Evolutionary conservation across 2,329 filamentous ascomycete genomes (phyloP), one percentile per base, ranked within the genome.

Genomic region (Rutstroemia sp.): DNA sequence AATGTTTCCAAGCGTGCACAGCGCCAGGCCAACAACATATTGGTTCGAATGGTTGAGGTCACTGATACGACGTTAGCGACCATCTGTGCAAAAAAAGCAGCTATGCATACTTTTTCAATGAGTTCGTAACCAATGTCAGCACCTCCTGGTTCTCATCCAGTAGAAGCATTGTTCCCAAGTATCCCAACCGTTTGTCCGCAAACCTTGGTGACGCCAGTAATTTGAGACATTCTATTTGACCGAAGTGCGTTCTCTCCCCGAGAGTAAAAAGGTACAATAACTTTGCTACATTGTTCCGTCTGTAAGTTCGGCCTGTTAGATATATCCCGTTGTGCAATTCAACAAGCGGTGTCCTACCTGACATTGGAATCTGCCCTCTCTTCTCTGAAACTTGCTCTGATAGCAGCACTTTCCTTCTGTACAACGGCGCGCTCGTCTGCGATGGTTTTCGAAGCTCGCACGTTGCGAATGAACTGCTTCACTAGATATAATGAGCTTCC

Each of bases 391-490:
- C 92, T 97, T 65, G 94, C 91, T 74, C 94, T 83, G 70, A 99
- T 99, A 48, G 92, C 89, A 58, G 94, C 94, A 75, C 94, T 99
- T 77, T 99, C 94, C 75, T 99, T 99, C 70, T 97, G 94, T 62
- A 99, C 95, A 56, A 99, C 94, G 52, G 94, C 92, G 70, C 94
- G 86, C 78, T 99, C 94, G 75, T 99, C 94, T 72, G 95, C 95
- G 71, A 99, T 96, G 38, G 94, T 99, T 78, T 99, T 99, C 59
- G 94, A 91, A 60, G 94, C 92, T 72, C 94, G 90, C 71, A 99
- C 94, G 76, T 96, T 97, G 72, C 94, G 92, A 75, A 99, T 99
- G 76, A 99, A 99, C 77, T 97, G 94, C 78, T 99, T 99, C 73
- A 99, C 94, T 97, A 63, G 56, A 57, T 57, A 42, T 34, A 34